Conservation (phyloP, 441 rosid genomes). For the Eruca vesicaria region DNA sequence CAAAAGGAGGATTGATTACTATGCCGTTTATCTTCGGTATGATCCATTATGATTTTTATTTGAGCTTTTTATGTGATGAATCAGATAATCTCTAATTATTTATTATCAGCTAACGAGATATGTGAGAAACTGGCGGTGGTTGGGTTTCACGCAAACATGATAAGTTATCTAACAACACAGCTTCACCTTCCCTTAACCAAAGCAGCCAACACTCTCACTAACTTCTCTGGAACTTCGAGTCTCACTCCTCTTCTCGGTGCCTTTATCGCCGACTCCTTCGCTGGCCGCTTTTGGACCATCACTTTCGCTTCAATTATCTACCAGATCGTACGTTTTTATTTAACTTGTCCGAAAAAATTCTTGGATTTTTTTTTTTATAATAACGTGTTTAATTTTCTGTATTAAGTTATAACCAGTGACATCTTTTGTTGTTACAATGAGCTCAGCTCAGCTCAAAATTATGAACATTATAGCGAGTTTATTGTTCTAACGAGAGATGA, state of each 20-base stretch:
- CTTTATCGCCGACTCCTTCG: constrained; percentile 70
- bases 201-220: constrained; percentile 93
- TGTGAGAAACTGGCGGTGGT: constrained; percentile 92
- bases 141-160: constrained; percentile 83
- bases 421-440: background rate
- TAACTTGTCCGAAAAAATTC: background rate
- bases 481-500: background rate
- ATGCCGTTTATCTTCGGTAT: constrained; percentile 96
- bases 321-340: constrained; percentile 49
- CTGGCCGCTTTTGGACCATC: constrained; percentile 89
- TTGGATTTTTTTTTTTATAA: background rate
- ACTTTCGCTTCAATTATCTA: constrained; percentile 69
- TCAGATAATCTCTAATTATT: background rate
- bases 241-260: constrained; percentile 89
- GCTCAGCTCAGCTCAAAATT: background rate
- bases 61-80: background rate
- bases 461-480: background rate
- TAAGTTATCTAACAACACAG: constrained; percentile 79
- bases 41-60: background rate
- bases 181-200: constrained; percentile 84
- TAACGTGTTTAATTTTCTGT: too few species aligned
- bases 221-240: constrained; percentile 82
- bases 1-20: constrained; percentile 75
- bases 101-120: constrained; percentile 65
- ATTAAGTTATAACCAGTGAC: too few species aligned